These are phyloP conservation scores for Boletus coccyginus DNA, from an alignment of 768 basidiomycete genomes.

Conservation along the genomic window DNA sequence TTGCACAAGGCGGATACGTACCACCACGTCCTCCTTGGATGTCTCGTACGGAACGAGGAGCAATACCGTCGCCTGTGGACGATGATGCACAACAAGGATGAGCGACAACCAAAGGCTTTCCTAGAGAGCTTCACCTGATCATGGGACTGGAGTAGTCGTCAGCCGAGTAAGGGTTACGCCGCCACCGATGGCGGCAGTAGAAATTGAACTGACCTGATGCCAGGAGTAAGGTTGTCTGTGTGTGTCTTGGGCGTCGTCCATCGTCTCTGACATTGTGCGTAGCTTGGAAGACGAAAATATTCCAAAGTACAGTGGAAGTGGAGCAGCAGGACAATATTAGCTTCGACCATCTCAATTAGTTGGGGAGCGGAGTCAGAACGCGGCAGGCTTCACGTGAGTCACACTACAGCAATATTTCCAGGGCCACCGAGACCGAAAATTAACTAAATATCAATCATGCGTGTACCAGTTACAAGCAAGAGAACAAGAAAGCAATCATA, in stretches of 20 bases:
- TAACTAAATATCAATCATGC: constrained; percentile 22
- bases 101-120: constrained; percentile 9
- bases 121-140: constrained; percentile 57
- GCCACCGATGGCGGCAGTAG: constrained; percentile 7
- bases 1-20: constrained; percentile 32
- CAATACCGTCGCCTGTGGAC: constrained; percentile 66
- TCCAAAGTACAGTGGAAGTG: constrained; percentile 4
- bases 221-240: constrained; percentile 63
- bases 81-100: constrained; percentile 18
- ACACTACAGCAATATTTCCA: not conserved
- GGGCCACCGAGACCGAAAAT: not conserved
- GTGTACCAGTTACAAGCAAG: constrained; percentile 26
- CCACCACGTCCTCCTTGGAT: constrained; percentile 67
- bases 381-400: constrained; percentile 26
- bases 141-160: constrained; percentile 57
- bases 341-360: constrained; percentile 22
- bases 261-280: constrained; percentile 14
- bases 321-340: constrained; percentile 1
- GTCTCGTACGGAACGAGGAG: constrained; percentile 71
- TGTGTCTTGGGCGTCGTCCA: constrained; percentile 27
- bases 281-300: constrained; percentile 7
- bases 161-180: constrained; percentile 17
- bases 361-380: constrained; percentile 36
- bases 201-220: constrained; percentile 65
- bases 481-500: constrained; percentile 16